These are phyloP conservation scores for Fusarium verticillioides DNA, from an alignment of 2,329 filamentous ascomycete genomes.

Conservation along the genomic window DNA sequence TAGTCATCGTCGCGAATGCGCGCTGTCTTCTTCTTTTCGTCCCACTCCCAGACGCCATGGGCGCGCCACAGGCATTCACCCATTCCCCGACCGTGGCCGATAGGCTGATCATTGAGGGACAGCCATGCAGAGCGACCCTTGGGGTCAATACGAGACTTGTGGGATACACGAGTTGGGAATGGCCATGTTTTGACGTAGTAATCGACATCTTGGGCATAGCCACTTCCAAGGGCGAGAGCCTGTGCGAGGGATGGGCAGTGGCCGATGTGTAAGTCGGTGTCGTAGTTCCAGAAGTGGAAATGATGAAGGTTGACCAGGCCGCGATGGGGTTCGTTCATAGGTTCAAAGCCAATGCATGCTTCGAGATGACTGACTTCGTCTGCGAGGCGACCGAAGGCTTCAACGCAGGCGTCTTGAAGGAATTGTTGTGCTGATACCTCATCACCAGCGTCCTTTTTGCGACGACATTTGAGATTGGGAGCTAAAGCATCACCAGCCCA, in stretches of 20 bases:
- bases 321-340: conserved; percentile 57
- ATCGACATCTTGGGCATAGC: conserved; percentile 50
- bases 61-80: conserved; percentile 53
- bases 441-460: conserved; percentile 24
- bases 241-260: conserved; percentile 53
- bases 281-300: conserved; percentile 55
- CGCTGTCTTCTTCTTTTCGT: conserved; percentile 45
- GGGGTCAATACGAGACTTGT: conserved; percentile 50
- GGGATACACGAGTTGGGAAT: conserved; percentile 52
- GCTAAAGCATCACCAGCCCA: conserved; percentile 47
- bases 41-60: conserved; percentile 53
- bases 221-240: conserved; percentile 54
- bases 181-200: conserved; percentile 57
- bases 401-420: conserved; percentile 49
- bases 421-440: conserved; percentile 45
- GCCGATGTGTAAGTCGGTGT: conserved; percentile 56
- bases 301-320: conserved; percentile 54
- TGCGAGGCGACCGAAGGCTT: conserved; percentile 51
- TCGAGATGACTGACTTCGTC: conserved; percentile 48
- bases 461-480: conserved; percentile 42
- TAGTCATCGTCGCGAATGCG: conserved; percentile 47
- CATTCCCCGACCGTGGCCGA: conserved; percentile 40
- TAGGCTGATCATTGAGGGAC: conserved; percentile 22
- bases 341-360: conserved; percentile 54
- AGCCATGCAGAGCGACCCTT: conserved; percentile 52